Evolutionary conservation across 176 grass and related monocot species (phyloP).

Genomic region (Carex cristatella): DNA sequence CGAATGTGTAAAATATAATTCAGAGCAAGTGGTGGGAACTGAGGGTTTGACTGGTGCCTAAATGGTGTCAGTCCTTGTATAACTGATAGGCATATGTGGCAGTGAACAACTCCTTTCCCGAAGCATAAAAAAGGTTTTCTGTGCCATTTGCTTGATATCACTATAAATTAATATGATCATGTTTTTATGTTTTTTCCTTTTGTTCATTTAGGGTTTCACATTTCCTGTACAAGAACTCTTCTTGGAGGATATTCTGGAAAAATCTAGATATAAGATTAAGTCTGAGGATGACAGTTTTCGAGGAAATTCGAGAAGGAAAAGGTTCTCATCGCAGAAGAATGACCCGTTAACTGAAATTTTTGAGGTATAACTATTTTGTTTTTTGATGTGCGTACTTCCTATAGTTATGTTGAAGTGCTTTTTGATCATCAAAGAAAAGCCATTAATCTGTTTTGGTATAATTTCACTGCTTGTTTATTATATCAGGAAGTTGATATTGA

Average conservation of each 20-base stretch:
- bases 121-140: not conserved
- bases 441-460: not conserved
- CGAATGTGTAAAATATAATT: not conserved
- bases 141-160: not conserved
- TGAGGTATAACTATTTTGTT: conserved; percentile 47
- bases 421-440: not conserved
- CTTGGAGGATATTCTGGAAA: conserved; percentile 85
- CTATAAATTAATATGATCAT: not conserved
- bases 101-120: not conserved
- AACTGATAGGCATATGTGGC: not conserved
- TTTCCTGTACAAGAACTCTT: conserved; percentile 80
- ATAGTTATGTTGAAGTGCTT: conserved; percentile 15
- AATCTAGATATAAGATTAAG: conserved; percentile 65
- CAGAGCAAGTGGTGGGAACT: not conserved
- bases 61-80: not conserved
- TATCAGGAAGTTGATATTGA: conserved; percentile 57
- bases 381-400: not conserved
- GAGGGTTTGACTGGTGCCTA: not conserved
- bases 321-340: conserved; percentile 38
- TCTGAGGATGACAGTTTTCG: conserved; percentile 58
- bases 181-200: conserved; percentile 11
- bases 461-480: conserved; percentile 10
- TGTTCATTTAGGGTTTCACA: conserved; percentile 68
- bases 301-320: conserved; percentile 81
- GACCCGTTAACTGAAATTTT: conserved; percentile 82